Percentiles rank a stretch among this genome's conserved stretches.
These are phyloP conservation scores for Phytophthora sojae DNA, from an alignment of 352 stramenopile species.

Conservation along the genomic window DNA sequence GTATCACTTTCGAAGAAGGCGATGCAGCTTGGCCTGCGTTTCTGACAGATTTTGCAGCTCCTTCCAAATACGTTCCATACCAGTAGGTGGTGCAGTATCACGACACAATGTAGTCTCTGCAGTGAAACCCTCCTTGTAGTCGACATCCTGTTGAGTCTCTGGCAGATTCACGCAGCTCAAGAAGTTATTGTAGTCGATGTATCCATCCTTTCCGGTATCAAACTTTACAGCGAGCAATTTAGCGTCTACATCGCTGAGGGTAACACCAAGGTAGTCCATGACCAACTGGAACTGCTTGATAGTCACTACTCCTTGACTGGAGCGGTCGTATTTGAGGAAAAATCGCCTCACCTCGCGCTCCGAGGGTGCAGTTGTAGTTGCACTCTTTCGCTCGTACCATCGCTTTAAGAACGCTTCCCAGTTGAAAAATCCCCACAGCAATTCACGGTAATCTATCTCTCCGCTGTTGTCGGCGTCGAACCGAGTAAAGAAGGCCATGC, in stretches of 20 bases:
- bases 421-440: slow-evolving; percentile 77
- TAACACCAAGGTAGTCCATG: slow-evolving; percentile 62
- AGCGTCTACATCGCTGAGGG: slow-evolving; percentile 51
- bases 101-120: not conserved
- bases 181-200: slow-evolving; percentile 74
- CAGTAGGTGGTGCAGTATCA: slow-evolving; percentile 4
- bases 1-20: slow-evolving; percentile 29
- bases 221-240: slow-evolving; percentile 63
- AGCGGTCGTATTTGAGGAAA: slow-evolving; percentile 63
- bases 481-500: slow-evolving; percentile 45
- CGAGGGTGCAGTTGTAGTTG: slow-evolving; percentile 10
- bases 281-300: slow-evolving; percentile 55
- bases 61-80: slow-evolving; percentile 44
- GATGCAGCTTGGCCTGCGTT: slow-evolving; percentile 51
- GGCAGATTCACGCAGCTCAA: slow-evolving; percentile 50
- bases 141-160: not conserved
- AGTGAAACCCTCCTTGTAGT: not conserved
- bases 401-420: slow-evolving; percentile 62
- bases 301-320: slow-evolving; percentile 44
- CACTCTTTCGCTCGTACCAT: slow-evolving; percentile 53
- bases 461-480: slow-evolving; percentile 62
- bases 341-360: slow-evolving; percentile 30
- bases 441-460: slow-evolving; percentile 62
- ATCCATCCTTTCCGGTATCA: slow-evolving; percentile 56
- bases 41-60: slow-evolving; percentile 52